Evolutionary conservation across 2,329 filamentous ascomycete species (phyloP), one percentile per base, ranked within the genome.

Genomic region (Aspergillus ustus): DNA sequence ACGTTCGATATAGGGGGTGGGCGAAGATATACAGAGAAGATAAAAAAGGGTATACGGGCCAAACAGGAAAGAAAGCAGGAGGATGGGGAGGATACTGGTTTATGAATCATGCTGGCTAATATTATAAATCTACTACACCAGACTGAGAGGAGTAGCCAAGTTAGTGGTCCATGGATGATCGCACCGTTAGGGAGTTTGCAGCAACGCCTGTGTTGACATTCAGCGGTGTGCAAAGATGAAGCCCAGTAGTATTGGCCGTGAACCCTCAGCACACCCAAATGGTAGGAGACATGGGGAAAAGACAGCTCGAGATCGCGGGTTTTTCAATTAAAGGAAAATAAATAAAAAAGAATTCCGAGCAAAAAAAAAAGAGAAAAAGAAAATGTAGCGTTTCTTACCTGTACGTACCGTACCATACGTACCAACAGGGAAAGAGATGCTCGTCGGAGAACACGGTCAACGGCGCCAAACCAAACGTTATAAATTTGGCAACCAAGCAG

Each of bases 281-380:
- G 20, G 46, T 25, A 19, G 15, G 34, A 40, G 17, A 51, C 25
- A 58, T 51, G 22, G 46, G 19, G 20, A 25, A 25, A 22, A 25
- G 13, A 13, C 45, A 55, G 43, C 48, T 57, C 29, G 45, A 28
- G 34, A 53, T 20, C 25, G 20, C 25, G 20, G 20, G n/a, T 29
- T 50, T 13, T 4, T 45, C 25, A 43, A 44, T 17, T 19, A 53
- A 29, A 49, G 46, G 48, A 60, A 50, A 51, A 48, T 60, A 60
- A 31, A 22, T 28, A 52, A 58, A 46, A 56, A 57, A 55, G 55
- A 59, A 53, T 20, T 40, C 40, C 51, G 6, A 46, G 44, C 51
- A 49, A 22, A 52, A 51, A 57, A 55, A 56, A 67, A 65, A 57
- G 55, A 61, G 63, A 60, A 66, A 54, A 60, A 52, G 34, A 51